A percentile compares a stretch with the other conserved stretches of the same genome.
Conservation (phyloP, 331 rosid genomes). For the Quercus tomentella region DNA sequence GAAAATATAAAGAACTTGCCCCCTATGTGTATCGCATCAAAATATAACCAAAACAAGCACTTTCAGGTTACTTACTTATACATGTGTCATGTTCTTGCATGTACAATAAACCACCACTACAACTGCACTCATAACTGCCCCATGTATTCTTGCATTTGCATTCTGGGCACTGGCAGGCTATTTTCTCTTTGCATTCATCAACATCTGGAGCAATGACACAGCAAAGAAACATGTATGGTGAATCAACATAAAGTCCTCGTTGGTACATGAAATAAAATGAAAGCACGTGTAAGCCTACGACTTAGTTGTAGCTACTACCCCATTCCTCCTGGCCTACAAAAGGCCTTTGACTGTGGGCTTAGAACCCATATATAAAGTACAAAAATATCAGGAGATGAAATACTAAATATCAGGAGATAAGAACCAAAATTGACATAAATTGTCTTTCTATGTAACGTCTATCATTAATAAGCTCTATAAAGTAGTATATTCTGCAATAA, state of each 20-base stretch:
- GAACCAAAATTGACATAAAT: not conserved
- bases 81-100: slow-evolving; percentile 71
- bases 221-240: not conserved
- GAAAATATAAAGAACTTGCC: not conserved
- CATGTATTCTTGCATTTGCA: slow-evolving; percentile 86
- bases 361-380: not conserved
- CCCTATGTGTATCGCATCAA: not conserved
- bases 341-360: not conserved
- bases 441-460: not conserved
- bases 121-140: slow-evolving; percentile 92
- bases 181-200: slow-evolving; percentile 78
- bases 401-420: not conserved
- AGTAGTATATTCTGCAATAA: not conserved
- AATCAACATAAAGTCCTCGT: not conserved
- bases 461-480: not conserved
- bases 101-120: slow-evolving; percentile 64
- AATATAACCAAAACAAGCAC: not conserved
- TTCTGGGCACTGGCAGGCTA: slow-evolving; percentile 72
- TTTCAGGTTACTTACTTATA: slow-evolving; percentile 45
- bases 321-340: not conserved
- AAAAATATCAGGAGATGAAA: not conserved
- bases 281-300: not conserved
- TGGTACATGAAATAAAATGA: not conserved
- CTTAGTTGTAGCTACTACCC: not conserved
- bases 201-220: slow-evolving; percentile 53